These are phyloP conservation scores for Calonectria hongkongensis DNA, from an alignment of 2,329 filamentous ascomycete species.

Conservation along the genomic window DNA sequence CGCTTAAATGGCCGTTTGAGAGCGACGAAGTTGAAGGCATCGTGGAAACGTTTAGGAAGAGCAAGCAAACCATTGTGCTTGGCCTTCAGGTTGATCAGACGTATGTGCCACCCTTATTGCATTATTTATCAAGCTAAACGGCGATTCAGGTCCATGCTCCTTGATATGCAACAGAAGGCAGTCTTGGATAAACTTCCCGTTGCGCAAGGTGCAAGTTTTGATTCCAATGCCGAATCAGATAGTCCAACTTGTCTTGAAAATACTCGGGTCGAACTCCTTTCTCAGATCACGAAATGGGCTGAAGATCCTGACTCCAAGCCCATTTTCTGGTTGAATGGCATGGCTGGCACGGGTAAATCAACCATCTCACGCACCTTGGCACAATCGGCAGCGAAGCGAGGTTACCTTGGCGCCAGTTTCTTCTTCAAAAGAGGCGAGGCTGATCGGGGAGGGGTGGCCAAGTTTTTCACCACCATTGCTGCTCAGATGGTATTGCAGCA, in stretches of 20 bases:
- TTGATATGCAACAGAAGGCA: not conserved
- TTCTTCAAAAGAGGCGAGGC: slow-evolving; percentile 61
- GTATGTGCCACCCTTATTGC: no score
- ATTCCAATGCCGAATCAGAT: not conserved
- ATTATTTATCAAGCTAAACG: no score
- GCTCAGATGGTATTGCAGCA: not conserved
- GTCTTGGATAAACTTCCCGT: not conserved
- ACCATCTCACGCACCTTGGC: slow-evolving; percentile 61
- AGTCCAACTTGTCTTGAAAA: not conserved
- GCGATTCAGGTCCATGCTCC: no score
- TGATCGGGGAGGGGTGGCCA: slow-evolving; percentile 59
- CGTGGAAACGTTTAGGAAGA: no score
- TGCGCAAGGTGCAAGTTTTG: not conserved
- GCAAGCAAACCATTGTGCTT: no score
- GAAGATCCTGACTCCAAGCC: not conserved
- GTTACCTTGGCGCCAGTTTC: slow-evolving; percentile 37
- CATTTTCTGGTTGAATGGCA: slow-evolving; percentile 12
- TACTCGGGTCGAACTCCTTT: not conserved
- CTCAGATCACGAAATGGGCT: not conserved
- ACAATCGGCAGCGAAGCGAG: not conserved
- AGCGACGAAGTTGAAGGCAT: no score
- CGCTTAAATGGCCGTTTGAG: no score
- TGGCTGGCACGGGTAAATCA: slow-evolving; percentile 31
- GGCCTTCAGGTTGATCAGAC: no score
- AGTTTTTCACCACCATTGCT: slow-evolving; percentile 61